A percentile compares a stretch with the other conserved stretches of the same genome.
These are phyloP conservation scores for Iodosphaeria phyllophila DNA, from an alignment of 2,329 filamentous ascomycete species.

Conservation along the genomic window DNA sequence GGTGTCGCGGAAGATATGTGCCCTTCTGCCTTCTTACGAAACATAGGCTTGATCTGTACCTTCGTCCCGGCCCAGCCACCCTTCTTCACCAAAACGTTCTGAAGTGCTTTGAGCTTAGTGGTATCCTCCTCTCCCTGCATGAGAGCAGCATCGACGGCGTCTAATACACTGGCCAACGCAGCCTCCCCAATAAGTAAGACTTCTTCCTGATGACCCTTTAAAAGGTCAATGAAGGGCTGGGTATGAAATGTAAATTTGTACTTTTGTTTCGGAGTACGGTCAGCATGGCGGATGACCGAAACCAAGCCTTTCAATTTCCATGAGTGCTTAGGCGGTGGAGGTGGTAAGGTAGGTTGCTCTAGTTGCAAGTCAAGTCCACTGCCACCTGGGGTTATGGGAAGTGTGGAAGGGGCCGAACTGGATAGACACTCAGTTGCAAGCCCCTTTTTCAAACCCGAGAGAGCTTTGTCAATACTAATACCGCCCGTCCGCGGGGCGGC, in stretches of 20 bases:
- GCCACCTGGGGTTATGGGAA: conserved; percentile 16
- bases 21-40: conserved; percentile 63
- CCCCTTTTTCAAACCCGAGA: too few relatives aligned
- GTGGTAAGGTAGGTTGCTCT: conserved; percentile 34
- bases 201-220: conserved; percentile 92
- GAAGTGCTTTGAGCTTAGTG: conserved; percentile 68
- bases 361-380: conserved; percentile 10
- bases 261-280: conserved; percentile 95
- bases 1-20: conserved; percentile 11
- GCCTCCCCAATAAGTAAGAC: conserved; percentile 85
- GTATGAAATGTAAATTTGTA: conserved; percentile 99
- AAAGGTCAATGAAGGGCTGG: conserved; percentile 81
- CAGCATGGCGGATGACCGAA: conserved; percentile 86
- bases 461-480: too few relatives aligned
- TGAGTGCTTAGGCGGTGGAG: conserved; percentile 66
- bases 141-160: conserved; percentile 70
- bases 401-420: too few relatives aligned
- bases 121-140: conserved; percentile 66
- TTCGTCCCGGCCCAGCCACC: conserved; percentile 90
- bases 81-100: conserved; percentile 81
- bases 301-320: conserved; percentile 99
- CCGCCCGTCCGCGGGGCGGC: too few relatives aligned
- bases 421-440: too few relatives aligned
- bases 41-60: conserved; percentile 99
- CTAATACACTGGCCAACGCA: conserved; percentile 71